These are phyloP conservation scores for Hygrophoropsis aurantiaca DNA, from an alignment of 768 basidiomycete species.

Conservation along the genomic window DNA sequence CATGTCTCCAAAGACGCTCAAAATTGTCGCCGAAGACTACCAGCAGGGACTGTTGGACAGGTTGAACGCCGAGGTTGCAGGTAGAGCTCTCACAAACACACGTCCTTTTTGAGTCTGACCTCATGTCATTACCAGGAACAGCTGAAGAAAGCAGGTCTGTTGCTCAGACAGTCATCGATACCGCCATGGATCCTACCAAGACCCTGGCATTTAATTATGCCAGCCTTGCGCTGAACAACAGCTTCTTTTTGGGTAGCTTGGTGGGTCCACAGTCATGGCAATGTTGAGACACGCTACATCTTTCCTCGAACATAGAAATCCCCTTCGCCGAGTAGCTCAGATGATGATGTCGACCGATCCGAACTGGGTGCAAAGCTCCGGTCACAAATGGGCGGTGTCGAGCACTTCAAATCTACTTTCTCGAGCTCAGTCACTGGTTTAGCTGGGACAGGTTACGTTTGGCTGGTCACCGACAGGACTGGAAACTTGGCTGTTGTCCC, in stretches of 20 bases:
- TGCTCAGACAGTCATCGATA: conserved; percentile 69
- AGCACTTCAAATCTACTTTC: conserved; percentile 71
- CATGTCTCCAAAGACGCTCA: conserved; percentile 70
- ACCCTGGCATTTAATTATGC: conserved; percentile 88
- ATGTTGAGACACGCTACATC: not conserved
- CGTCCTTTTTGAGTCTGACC: not conserved
- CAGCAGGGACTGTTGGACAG: conserved; percentile 81
- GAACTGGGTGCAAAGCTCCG: conserved; percentile 19
- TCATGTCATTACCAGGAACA: conserved; percentile 43
- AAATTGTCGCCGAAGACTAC: conserved; percentile 75
- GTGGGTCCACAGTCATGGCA: conserved; percentile 56
- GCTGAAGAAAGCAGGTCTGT: conserved; percentile 56
- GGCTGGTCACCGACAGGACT: conserved; percentile 75
- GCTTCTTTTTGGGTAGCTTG: conserved; percentile 86
- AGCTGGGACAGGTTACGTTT: conserved; percentile 79
- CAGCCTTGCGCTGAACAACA: conserved; percentile 89
- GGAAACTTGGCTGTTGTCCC: conserved; percentile 73
- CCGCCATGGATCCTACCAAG: conserved; percentile 55
- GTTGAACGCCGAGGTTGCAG: conserved; percentile 71
- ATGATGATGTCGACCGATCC: conserved; percentile 15
- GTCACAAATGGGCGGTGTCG: conserved; percentile 59
- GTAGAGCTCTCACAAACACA: conserved; percentile 52
- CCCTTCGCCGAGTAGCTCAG: conserved; percentile 24
- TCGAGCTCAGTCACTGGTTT: conserved; percentile 77
- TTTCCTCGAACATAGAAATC: conserved; percentile 27